These are phyloP conservation scores for Capsella rubella DNA, from an alignment of 441 rosid genomes.

Conservation along the genomic window DNA sequence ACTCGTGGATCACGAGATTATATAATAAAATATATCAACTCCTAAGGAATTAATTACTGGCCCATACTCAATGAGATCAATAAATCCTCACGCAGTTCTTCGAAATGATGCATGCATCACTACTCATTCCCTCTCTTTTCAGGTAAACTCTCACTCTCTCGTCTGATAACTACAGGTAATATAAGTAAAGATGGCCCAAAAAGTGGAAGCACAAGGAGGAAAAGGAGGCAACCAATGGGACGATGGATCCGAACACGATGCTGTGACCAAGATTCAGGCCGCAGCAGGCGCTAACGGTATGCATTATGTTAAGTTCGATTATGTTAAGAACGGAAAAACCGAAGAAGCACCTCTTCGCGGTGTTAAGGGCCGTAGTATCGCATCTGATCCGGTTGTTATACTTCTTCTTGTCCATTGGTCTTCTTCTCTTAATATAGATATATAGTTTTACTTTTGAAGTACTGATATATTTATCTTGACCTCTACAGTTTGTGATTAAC, in stretches of 20 bases:
- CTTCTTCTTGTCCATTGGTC: not conserved
- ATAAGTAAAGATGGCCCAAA: conserved; percentile 30
- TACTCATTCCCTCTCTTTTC: not conserved
- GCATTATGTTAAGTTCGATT: conserved; percentile 29
- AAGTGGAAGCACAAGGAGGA: conserved; percentile 37
- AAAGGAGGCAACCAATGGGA: conserved; percentile 31
- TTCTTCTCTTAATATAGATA: not conserved
- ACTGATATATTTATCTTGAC: not conserved
- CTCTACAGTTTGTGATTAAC: conserved; percentile 37
- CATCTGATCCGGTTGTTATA: not conserved
- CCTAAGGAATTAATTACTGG: not conserved
- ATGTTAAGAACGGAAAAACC: conserved; percentile 32
- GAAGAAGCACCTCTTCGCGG: conserved; percentile 20
- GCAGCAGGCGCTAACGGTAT: conserved; percentile 19
- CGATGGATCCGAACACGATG: conserved; percentile 27
- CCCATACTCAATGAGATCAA: not conserved
- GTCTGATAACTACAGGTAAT: not conserved
- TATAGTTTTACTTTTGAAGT: not conserved
- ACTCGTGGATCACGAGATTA: conserved; percentile 24
- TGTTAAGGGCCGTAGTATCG: conserved; percentile 20
- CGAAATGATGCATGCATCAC: not conserved
- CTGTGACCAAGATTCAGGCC: conserved; percentile 29
- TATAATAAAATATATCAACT: not conserved
- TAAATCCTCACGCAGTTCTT: not conserved
- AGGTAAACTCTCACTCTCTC: not conserved